A percentile compares a stretch with the other conserved stretches of the same genome.
phyloP scores from a whole-genome alignment of 495 filamentous ascomycete genomes.

The Emericellopsis terricola region DNA sequence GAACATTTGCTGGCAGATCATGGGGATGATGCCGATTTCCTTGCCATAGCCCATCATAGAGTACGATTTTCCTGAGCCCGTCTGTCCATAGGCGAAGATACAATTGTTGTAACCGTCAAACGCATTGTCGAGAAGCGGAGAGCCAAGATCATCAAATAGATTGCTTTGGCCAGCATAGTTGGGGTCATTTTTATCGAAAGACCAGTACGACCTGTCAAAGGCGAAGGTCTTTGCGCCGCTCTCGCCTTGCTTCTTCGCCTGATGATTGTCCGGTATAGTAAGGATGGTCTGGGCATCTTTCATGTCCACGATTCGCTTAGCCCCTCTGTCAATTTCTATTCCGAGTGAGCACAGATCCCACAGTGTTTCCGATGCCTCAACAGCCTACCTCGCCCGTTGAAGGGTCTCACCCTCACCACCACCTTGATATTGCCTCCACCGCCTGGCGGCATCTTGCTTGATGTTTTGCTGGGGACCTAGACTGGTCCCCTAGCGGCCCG shows the following conservation, averaged over 20 bases:
- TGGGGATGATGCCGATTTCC: slow-evolving; percentile 93
- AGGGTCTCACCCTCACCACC: slow-evolving; percentile 86
- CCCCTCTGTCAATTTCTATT: slow-evolving; percentile 68
- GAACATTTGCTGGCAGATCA: slow-evolving; percentile 96
- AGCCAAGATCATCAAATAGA: slow-evolving; percentile 74
- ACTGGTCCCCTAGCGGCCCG: slow-evolving; percentile 2
- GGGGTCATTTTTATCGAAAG: slow-evolving; percentile 64
- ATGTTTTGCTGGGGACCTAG: slow-evolving; percentile 1
- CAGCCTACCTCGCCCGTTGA: slow-evolving; percentile 74
- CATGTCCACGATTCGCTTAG: slow-evolving; percentile 99
- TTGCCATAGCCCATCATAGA: slow-evolving; percentile 99
- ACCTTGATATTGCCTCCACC: slow-evolving; percentile 99
- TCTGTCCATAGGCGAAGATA: slow-evolving; percentile 99
- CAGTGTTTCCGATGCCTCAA: slow-evolving; percentile 4
- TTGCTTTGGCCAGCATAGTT: slow-evolving; percentile 84
- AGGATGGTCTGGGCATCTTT: slow-evolving; percentile 80
- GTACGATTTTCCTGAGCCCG: slow-evolving; percentile 95
- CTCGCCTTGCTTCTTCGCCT: slow-evolving; percentile 48
- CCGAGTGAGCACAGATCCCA: too few relatives aligned
- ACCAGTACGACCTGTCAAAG: slow-evolving; percentile 97
- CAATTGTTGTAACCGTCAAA: slow-evolving; percentile 99
- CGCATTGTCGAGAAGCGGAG: slow-evolving; percentile 89
- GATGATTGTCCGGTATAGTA: slow-evolving; percentile 41
- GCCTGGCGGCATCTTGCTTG: slow-evolving; percentile 44
- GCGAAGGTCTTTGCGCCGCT: slow-evolving; percentile 70